phyloP scores from a whole-genome alignment of 176 grass and related monocot genomes.

The Miscanthus lutarioriparius region DNA sequence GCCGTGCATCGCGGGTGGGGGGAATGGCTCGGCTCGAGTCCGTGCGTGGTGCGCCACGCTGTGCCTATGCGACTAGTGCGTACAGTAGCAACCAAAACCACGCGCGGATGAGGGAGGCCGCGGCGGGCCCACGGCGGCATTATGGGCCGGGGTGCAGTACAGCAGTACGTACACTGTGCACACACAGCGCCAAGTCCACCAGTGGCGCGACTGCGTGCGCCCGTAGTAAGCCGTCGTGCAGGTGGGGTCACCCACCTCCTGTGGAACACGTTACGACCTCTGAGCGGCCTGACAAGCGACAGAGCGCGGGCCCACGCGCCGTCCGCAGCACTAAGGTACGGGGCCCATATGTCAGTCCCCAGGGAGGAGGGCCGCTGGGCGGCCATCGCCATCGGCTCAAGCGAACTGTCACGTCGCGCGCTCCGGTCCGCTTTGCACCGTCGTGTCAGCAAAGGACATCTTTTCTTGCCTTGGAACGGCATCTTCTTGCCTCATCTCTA shows the following conservation, averaged over 20 bases:
- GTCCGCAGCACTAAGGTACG: background rate
- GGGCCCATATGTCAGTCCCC: background rate
- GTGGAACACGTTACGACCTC: conserved; percentile 33
- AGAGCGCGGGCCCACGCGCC: background rate
- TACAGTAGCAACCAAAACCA: background rate
- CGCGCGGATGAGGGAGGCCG: background rate
- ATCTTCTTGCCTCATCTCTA: background rate
- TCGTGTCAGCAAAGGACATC: background rate
- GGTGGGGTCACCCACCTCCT: background rate
- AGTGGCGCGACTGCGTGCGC: background rate
- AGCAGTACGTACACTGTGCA: background rate
- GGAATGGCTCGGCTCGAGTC: background rate
- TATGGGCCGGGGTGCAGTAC: background rate
- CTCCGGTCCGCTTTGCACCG: background rate
- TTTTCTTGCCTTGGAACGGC: background rate
- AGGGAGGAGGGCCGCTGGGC: too few species aligned
- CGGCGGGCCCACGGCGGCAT: background rate
- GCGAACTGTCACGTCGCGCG: background rate
- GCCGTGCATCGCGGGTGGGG: background rate
- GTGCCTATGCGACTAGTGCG: background rate
- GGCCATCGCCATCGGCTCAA: background rate
- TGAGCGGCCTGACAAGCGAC: background rate
- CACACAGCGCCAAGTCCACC: background rate
- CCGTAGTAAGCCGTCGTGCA: background rate
- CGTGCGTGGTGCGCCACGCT: background rate